Percentiles rank a stretch among this genome's conserved stretches.
phyloP scores from a whole-genome alignment of 441 rosid genomes.

The Corymbia calophylla region DNA sequence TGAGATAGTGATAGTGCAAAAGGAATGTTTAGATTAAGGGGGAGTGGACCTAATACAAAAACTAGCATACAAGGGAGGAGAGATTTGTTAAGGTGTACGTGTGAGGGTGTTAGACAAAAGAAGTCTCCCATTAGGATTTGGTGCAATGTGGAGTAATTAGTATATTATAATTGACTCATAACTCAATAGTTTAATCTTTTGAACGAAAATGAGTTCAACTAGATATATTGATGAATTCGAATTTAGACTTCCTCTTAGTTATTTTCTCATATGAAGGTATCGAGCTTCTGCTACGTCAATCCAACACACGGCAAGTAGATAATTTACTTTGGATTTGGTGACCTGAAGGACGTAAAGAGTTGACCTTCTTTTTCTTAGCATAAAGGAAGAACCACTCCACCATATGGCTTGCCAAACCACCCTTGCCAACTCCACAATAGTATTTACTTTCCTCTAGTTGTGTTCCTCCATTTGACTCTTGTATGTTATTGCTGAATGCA shows the following conservation, averaged over 20 bases:
- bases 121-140: not conserved
- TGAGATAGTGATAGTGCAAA: not conserved
- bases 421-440: not conserved
- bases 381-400: not conserved
- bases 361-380: not conserved
- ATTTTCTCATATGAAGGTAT: not conserved
- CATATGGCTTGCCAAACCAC: not conserved
- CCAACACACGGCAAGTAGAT: not conserved
- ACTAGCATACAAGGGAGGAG: no score
- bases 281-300: not conserved
- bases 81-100: not conserved
- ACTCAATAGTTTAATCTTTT: not conserved
- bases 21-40: not conserved
- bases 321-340: not conserved
- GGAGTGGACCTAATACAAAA: no score
- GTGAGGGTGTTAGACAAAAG: not conserved
- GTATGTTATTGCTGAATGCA: not conserved
- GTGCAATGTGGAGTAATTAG: not conserved
- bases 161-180: not conserved
- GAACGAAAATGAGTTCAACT: not conserved
- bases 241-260: not conserved
- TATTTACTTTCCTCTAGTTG: not conserved
- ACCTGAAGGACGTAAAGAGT: not conserved
- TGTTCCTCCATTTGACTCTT: not conserved
- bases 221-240: rapidly evolving